Evolutionary conservation across 1,139 yeast genomes (phyloP).

Genomic region (Hansenula sp.): DNA sequence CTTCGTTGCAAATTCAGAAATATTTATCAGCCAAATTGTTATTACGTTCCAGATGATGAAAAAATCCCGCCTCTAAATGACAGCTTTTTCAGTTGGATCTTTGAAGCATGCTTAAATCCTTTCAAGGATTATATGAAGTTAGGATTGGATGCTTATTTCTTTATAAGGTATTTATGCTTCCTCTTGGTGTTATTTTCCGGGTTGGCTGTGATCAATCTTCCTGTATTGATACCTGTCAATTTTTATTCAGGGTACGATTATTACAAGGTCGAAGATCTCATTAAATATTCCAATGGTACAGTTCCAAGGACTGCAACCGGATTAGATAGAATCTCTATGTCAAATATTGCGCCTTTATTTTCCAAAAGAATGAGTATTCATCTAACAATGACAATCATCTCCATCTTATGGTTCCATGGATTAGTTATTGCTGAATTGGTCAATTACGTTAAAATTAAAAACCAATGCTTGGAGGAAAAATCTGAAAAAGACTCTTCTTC

Average conservation of each 20-base stretch:
- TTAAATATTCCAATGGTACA: slow-evolving; percentile 19
- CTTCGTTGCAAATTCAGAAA: slow-evolving; percentile 42
- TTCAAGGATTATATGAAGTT: slow-evolving; percentile 40
- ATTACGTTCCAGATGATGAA: slow-evolving; percentile 37
- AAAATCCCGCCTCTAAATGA: slow-evolving; percentile 36
- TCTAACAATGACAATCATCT: slow-evolving; percentile 47
- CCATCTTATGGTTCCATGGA: slow-evolving; percentile 51
- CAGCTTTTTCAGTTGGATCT: slow-evolving; percentile 46
- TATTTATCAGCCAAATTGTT: slow-evolving; percentile 56
- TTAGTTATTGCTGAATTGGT: slow-evolving; percentile 48
- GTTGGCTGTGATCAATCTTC: slow-evolving; percentile 47
- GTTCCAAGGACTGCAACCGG: slow-evolving; percentile 36
- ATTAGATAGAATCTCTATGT: slow-evolving; percentile 55
- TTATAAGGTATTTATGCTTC: slow-evolving; percentile 49
- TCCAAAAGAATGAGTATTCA: slow-evolving; percentile 48
- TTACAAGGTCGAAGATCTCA: slow-evolving; percentile 13
- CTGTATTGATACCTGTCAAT: slow-evolving; percentile 57
- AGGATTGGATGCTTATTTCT: slow-evolving; percentile 68
- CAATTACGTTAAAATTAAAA: slow-evolving; percentile 42
- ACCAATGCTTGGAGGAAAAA: slow-evolving; percentile 31
- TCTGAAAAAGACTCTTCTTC: slow-evolving; percentile 15
- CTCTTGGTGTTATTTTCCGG: slow-evolving; percentile 44
- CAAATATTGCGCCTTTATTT: slow-evolving; percentile 51
- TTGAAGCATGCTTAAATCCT: slow-evolving; percentile 36
- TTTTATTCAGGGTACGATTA: slow-evolving; percentile 34